A percentile compares a stretch with the other conserved stretches of the same genome.
Conservation (phyloP, 495 filamentous ascomycete species). For the Neurospora cerealis region DNA sequence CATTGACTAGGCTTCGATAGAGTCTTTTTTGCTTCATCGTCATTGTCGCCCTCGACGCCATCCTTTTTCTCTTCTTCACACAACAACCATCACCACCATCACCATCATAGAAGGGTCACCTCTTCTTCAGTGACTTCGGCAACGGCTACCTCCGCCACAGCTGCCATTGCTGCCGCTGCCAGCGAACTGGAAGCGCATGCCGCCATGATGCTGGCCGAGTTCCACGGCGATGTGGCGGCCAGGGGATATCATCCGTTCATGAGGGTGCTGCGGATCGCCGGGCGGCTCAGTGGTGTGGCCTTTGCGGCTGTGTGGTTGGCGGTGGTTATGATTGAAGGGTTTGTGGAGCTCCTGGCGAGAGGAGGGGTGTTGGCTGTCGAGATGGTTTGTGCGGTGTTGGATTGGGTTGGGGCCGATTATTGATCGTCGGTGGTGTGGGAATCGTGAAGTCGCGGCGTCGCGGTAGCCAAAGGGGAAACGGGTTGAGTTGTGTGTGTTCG, state of each 20-base stretch:
- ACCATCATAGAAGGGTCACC: not conserved
- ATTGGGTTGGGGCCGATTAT: constrained; percentile 27
- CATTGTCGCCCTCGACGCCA: not conserved
- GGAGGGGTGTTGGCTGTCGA: constrained; percentile 18
- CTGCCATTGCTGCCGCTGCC: not conserved
- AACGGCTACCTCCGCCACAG: not conserved
- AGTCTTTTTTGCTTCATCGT: not conserved
- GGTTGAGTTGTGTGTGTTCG: not conserved
- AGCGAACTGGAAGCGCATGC: constrained; percentile 4
- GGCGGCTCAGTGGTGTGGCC: constrained; percentile 10
- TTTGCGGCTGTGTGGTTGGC: constrained; percentile 21
- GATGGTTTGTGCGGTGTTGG: constrained; percentile 19
- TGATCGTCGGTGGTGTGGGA: not conserved
- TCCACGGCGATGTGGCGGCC: not conserved
- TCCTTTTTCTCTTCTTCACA: not conserved
- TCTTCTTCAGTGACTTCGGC: not conserved
- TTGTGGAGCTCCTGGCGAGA: constrained; percentile 12
- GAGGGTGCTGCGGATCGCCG: constrained; percentile 9
- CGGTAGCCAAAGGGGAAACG: not conserved
- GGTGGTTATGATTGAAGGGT: constrained; percentile 16
- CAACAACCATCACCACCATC: not conserved
- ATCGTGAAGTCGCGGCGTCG: not conserved
- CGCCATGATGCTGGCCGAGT: constrained; percentile 9
- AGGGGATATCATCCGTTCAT: constrained; percentile 9
- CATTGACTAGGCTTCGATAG: constrained; percentile 21